Evolutionary conservation across 148 eudicot species (phyloP).

Genomic region (Camellia granthamiana): DNA sequence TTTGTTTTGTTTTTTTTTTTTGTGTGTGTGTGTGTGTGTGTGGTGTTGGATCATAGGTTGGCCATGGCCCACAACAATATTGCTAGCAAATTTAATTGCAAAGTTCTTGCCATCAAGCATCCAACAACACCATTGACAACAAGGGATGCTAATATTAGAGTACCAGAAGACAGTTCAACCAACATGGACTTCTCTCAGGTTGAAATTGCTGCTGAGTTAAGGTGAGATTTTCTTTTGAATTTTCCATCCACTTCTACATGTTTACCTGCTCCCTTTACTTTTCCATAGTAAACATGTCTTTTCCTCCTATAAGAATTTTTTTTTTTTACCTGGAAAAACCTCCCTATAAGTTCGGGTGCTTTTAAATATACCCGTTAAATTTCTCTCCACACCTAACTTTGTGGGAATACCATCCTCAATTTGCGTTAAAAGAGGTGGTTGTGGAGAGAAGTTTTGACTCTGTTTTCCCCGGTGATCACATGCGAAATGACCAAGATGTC

Average conservation of each 20-base stretch:
- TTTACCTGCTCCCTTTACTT: neutral
- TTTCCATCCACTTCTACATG: neutral
- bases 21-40: no score
- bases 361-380: no score
- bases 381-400: no score
- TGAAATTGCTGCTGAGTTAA: conserved; percentile 48
- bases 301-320: no score
- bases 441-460: neutral
- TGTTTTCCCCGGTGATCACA: neutral
- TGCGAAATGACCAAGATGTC: neutral
- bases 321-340: no score
- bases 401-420: no score
- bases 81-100: conserved; percentile 66
- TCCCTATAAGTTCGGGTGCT: no score
- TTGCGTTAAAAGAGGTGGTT: no score
- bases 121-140: conserved; percentile 41
- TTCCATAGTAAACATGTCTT: neutral
- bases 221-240: conserved; percentile 38
- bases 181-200: conserved; percentile 76
- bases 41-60: conserved; percentile 47
- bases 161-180: conserved; percentile 31
- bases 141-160: conserved; percentile 18
- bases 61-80: conserved; percentile 46
- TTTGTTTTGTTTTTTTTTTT: neutral
- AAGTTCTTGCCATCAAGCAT: conserved; percentile 75